Evolutionary conservation across 2,329 filamentous ascomycete species (phyloP), one percentile per base, ranked within the genome.

Genomic region (Waltergamsia citrina): DNA sequence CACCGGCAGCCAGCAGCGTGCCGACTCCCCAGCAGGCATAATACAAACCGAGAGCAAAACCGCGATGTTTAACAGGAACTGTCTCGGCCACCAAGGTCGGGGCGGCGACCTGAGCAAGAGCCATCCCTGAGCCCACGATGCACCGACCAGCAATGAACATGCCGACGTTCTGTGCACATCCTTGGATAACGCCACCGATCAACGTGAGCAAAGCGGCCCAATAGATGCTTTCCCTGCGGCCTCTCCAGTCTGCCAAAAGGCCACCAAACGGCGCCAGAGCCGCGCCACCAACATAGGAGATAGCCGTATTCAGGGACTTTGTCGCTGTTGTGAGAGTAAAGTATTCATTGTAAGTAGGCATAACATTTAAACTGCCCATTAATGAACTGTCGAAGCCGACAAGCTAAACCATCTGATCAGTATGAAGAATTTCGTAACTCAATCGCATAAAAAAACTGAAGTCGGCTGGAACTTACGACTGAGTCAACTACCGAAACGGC

Each of bases 281-380:
- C 15, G 57, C 51, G 18, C 57, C 59, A 12, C 69, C 69, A 28
- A 72, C 63, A 43, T 60, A 71, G 23, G 67, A 59, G 1, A 63
- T 62, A 0, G 67, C 60, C 3, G 67, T 71, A 39, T 71, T 71
- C 9, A 74, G 53, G 5, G 62, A 65, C 0, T 57, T 65, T 0
- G 68, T 71, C 0, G 62, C 61, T 1, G 62, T 44, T 17, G 51
- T 71, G 7, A 74, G 57, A 6, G 59, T 41, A 52, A 74, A 73
- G 46, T 72, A 74, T 29, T 67, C 54, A 0, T 57, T 62, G 46
- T 74, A 74, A 2, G 59, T 62, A 0, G 67, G 65, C 11, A 74
- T 48, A 39, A 74, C 72, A 39, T 71, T 70, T 25, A 75, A 57
- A 0, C 65, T 67, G 35, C 72, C 71, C 49, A 71, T 52, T 56